Conservation (phyloP, 2,329 filamentous ascomycete species). For the Pseudophaeomoniella oleicola region DNA sequence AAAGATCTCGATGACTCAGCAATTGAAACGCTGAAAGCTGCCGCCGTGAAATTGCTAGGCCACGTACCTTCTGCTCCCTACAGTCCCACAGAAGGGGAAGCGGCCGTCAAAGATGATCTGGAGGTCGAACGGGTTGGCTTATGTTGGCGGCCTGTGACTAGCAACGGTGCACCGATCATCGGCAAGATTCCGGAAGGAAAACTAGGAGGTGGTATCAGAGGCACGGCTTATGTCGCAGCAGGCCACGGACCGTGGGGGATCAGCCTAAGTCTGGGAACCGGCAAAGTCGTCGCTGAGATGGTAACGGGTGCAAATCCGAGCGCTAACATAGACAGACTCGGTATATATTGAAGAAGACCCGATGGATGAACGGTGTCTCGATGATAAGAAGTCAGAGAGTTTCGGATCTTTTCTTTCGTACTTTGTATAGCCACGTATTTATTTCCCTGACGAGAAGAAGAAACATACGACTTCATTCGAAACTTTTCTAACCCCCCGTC, state of each 20-base stretch:
- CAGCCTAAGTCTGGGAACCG: constrained; percentile 49
- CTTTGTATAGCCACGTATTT: too few relatives aligned
- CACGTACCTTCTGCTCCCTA: not conserved
- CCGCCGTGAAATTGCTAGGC: constrained; percentile 20
- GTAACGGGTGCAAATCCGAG: constrained; percentile 43
- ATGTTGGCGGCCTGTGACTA: constrained; percentile 60
- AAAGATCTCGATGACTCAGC: constrained; percentile 28
- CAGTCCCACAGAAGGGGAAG: constrained; percentile 3
- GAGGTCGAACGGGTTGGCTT: constrained; percentile 50
- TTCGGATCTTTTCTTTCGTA: too few relatives aligned
- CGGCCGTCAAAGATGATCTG: constrained; percentile 32
- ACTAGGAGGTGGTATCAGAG: constrained; percentile 38
- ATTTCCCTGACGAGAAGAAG: too few relatives aligned
- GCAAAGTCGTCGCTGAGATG: constrained; percentile 56
- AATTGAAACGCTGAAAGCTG: constrained; percentile 16
- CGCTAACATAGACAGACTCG: constrained; percentile 43
- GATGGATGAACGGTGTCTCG: too few relatives aligned
- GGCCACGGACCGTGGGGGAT: constrained; percentile 71
- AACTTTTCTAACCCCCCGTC: too few relatives aligned
- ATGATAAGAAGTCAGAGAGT: too few relatives aligned
- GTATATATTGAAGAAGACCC: too few relatives aligned
- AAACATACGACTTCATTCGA: too few relatives aligned
- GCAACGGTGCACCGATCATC: constrained; percentile 49
- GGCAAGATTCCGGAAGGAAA: constrained; percentile 39
- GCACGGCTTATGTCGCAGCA: constrained; percentile 41